A percentile compares a stretch with the other conserved stretches of the same genome.
Evolutionary conservation across 345 rosid genomes (phyloP).

Genomic region (Capsella bursapastoris): DNA sequence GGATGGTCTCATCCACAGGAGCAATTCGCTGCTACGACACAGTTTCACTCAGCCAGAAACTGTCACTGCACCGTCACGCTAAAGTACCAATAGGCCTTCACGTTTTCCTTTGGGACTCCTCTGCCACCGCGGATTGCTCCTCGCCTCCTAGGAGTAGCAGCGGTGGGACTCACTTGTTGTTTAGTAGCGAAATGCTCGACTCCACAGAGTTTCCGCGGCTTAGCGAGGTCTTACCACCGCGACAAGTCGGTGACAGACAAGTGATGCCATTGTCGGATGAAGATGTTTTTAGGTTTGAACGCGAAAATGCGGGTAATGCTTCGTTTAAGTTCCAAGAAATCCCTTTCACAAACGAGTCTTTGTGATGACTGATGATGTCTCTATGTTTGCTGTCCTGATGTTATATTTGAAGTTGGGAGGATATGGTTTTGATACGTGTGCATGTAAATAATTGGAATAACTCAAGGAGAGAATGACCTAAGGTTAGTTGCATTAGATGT

Average conservation of each 20-base stretch:
- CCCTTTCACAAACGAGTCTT: conserved; percentile 57
- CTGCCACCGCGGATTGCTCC: conserved; percentile 38
- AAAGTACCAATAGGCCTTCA: conserved; percentile 72
- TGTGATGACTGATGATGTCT: conserved; percentile 12
- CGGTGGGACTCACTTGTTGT: conserved; percentile 26
- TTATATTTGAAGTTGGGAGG: conserved; percentile 12
- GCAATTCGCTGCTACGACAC: conserved; percentile 86
- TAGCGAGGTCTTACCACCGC: conserved; percentile 40
- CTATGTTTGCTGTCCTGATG: not conserved
- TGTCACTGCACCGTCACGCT: conserved; percentile 88
- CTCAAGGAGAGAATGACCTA: conserved; percentile 8
- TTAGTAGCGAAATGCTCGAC: conserved; percentile 39
- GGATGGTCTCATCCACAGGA: conserved; percentile 91
- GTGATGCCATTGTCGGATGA: conserved; percentile 58
- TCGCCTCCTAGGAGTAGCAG: conserved; percentile 42
- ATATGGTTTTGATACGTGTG: conserved; percentile 25
- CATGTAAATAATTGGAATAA: conserved; percentile 33
- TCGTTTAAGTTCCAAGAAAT: conserved; percentile 90
- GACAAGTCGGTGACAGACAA: conserved; percentile 64
- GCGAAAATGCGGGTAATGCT: conserved; percentile 74
- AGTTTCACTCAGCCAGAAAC: conserved; percentile 88
- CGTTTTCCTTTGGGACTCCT: conserved; percentile 72
- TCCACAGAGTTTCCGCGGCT: conserved; percentile 39
- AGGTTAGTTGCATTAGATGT: conserved; percentile 4
- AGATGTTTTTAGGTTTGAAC: conserved; percentile 46